These are phyloP conservation scores for Diaporthe citriasiana DNA, from an alignment of 2,329 filamentous ascomycete species.

Conservation along the genomic window DNA sequence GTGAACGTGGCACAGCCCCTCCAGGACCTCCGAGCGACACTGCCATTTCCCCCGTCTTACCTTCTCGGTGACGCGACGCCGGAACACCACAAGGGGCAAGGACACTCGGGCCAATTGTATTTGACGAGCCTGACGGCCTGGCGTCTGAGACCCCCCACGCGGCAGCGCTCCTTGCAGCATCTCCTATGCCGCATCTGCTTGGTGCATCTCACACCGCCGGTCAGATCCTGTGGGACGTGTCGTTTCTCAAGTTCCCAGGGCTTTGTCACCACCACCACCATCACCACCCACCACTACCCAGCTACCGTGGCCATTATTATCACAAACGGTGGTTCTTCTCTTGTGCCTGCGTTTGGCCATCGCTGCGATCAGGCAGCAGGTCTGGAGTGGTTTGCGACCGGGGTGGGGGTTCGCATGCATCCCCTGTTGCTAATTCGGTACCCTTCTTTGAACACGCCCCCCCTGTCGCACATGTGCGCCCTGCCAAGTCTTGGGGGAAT, in stretches of 20 bases:
- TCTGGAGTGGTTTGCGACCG: neutral
- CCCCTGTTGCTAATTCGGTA: slow-evolving; percentile 31
- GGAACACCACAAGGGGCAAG: slow-evolving; percentile 17
- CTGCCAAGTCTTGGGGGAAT: slow-evolving; percentile 16
- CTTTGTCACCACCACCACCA: slow-evolving; percentile 22
- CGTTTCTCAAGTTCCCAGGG: slow-evolving; percentile 18
- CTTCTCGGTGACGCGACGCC: slow-evolving; percentile 26
- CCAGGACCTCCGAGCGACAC: neutral
- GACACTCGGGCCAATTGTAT: slow-evolving; percentile 10
- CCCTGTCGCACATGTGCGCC: slow-evolving; percentile 12
- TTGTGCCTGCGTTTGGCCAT: neutral
- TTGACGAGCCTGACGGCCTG: neutral
- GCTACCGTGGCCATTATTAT: neutral
- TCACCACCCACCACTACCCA: neutral
- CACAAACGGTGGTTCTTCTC: neutral
- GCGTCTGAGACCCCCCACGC: slow-evolving; percentile 15
- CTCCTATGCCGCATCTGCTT: slow-evolving; percentile 16
- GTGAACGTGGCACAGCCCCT: slow-evolving; percentile 23
- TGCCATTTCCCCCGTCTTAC: slow-evolving; percentile 34
- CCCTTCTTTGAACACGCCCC: neutral
- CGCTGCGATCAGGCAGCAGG: slow-evolving; percentile 23
- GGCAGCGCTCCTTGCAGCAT: slow-evolving; percentile 6
- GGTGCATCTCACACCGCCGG: slow-evolving; percentile 42
- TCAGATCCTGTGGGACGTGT: slow-evolving; percentile 17
- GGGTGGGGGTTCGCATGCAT: neutral